Base-by-base conservation (phyloP, 1,139 yeast genomes). In the Blastobotrys elegans region DNA sequence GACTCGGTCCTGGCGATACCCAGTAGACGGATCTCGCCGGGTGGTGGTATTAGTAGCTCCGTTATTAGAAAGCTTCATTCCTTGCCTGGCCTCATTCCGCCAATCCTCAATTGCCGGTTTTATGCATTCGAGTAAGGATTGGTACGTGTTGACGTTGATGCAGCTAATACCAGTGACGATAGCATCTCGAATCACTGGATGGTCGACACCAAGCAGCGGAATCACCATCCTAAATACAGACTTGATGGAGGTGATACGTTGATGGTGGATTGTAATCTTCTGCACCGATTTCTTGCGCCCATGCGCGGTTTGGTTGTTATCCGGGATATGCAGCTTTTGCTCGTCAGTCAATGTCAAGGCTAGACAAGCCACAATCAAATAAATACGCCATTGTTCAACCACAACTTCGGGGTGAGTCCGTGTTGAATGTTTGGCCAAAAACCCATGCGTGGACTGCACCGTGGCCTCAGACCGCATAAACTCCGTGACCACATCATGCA, bases 281-380 rank as follows among this genome's bases (percentile, higher is more conserved):
- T 86, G 70, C 11, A 60, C 62, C 3, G 92, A 82, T 57, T 76
- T 80, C 57, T 88, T 89, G 48, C 89, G 67, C 1, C 81, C 80
- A 57, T 82, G 89, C 47, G 54, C 57, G 6, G 49, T 51, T 30
- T 51, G 56, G 16, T 63, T 67, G 14, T 63, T 67, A 16, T 67
- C 65, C 5, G 75, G 96, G 64, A 74, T 83, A 69, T 68, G 89
- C 54, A 70, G 71, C 66, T 77, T 82, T 60, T 88, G 96, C 53
- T 89, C 96, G 53, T 79, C 87, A 0, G 97, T 89, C 0, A 95
- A 79, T 0, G 98, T 94, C 55, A 92, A 68, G 0, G 97, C 88
- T 22, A 94, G 80, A 61, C 98, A 92, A 0, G 96, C 97, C 53
- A 89, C 94, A 42, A 92, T 84, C 56, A 94, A 69, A 59, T 84